Evolutionary conservation across 768 basidiomycete genomes (phyloP), one percentile per base, ranked within the genome.

Genomic region (Boletus huronensis): DNA sequence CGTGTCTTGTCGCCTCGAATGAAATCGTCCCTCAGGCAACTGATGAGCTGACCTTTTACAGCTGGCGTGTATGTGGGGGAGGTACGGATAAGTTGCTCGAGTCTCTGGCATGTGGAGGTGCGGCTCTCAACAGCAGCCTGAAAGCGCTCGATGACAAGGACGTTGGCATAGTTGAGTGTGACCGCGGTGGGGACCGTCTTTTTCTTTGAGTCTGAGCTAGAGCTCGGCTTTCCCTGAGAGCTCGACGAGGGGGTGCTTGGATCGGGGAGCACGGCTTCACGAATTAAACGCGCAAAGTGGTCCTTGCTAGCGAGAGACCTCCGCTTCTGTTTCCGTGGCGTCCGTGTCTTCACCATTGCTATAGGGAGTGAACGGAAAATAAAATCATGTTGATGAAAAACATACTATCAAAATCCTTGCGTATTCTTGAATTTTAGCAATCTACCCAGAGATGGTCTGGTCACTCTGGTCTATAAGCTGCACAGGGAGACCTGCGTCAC

Each of bases 111-210:
- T 21, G 64, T 59, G 50, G 64, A 62, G 19, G 66, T 53, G 17
- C 65, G 66, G 36, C 42, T 58, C 36, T 68, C 65, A n/a, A 68
- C 58, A 10, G 66, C 65, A 11, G 54, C 64, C 41, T 68, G 64
- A 46, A 68, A 67, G 36, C 58, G 64, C 45, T 67, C 65, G 35
- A 68, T 68, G 21, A 58, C 41, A 34, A 67, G 65, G 42, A 67
- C 57, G 10, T 66, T 68, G 25, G 64, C 25, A 35, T 67, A 67
- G 34, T 67, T 55, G 51, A 65, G 52, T 14, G 63, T 53, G 11
- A 44, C 47, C 13, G 36, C 32, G 32, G 36, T 46, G 34, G 47
- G 23, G 3, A 23, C 32, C 11, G 40, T n/a, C 31, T 53, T 44
- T 39, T 50, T 42, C 7, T 39, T 48, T n/a, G 52, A 39, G n/a